Percentiles rank a stretch among this genome's conserved stretches.
These are phyloP conservation scores for Chytridiales sp. DNA, from an alignment of 371 early-diverging fungal genomes.

Conservation along the genomic window DNA sequence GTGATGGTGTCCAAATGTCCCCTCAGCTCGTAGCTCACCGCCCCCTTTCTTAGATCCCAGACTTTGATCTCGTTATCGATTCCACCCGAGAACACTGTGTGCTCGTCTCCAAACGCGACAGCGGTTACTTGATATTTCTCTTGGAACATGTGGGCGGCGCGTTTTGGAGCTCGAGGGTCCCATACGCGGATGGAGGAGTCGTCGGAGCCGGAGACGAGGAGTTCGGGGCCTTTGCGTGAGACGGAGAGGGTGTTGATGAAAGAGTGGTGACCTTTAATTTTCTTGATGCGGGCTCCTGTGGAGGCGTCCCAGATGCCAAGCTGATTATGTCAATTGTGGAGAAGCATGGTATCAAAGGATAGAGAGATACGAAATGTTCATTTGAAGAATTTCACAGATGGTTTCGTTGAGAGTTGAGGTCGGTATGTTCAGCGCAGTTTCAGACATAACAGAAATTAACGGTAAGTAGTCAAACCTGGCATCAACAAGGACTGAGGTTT, in stretches of 20 bases:
- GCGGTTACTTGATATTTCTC: conserved; percentile 80
- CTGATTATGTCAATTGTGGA: conserved; percentile 35
- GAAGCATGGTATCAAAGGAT: not conserved
- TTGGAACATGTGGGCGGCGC: conserved; percentile 68
- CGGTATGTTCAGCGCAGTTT: not conserved
- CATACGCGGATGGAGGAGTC: conserved; percentile 69
- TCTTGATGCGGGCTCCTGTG: conserved; percentile 71
- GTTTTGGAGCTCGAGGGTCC: conserved; percentile 56
- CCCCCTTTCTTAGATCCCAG: conserved; percentile 82
- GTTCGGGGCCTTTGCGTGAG: conserved; percentile 62
- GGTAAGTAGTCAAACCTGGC: no score
- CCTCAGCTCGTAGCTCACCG: conserved; percentile 61
- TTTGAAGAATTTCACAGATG: no score
- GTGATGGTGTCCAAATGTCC: conserved; percentile 91
- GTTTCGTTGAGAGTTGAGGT: not conserved
- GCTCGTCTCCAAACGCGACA: conserved; percentile 73
- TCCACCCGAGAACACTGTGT: conserved; percentile 80
- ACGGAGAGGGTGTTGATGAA: conserved; percentile 74
- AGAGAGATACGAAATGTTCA: no score
- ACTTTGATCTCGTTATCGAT: conserved; percentile 87
- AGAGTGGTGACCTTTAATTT: conserved; percentile 70
- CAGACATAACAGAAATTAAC: not conserved
- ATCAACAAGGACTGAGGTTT: no score
- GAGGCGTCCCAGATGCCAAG: conserved; percentile 77
- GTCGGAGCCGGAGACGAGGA: conserved; percentile 74